A percentile compares a stretch with the other conserved stretches of the same genome.
phyloP scores from a whole-genome alignment of 306 rosid species.

The Vachellia collinsii region DNA sequence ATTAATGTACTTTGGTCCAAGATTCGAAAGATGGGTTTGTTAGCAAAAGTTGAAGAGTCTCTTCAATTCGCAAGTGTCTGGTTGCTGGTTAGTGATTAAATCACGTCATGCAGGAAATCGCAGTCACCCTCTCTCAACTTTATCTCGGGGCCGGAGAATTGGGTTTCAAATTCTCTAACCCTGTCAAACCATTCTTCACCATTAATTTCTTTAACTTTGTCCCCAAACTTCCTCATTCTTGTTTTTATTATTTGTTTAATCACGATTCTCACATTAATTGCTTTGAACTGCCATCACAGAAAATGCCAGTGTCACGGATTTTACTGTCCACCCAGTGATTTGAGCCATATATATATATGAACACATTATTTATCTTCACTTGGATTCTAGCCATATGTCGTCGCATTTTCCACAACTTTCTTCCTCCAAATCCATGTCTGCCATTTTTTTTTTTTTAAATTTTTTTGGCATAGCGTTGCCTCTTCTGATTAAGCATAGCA shows the following conservation, averaged over 20 bases:
- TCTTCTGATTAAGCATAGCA: too few species aligned
- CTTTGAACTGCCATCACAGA: slow-evolving; percentile 7
- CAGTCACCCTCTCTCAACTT: background rate
- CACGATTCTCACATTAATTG: background rate
- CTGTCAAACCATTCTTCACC: slow-evolving; percentile 35
- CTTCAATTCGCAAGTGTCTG: slow-evolving; percentile 33
- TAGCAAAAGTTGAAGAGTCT: slow-evolving; percentile 39
- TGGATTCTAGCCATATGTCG: background rate
- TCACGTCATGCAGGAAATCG: slow-evolving; percentile 35
- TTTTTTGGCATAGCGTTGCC: background rate
- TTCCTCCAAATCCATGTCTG: background rate
- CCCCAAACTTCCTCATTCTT: background rate
- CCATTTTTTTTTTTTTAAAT: too few species aligned
- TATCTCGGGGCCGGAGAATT: background rate
- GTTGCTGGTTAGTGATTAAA: slow-evolving; percentile 13
- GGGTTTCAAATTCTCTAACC: slow-evolving; percentile 40
- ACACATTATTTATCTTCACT: background rate
- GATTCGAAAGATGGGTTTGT: slow-evolving; percentile 26
- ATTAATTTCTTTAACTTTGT: background rate
- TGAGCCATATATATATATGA: too few species aligned
- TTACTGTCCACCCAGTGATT: background rate
- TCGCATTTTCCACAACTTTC: background rate
- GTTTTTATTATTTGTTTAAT: background rate
- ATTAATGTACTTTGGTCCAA: slow-evolving; percentile 1
- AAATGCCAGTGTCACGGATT: background rate